phyloP scores from a whole-genome alignment of 1,139 yeast genomes.

The Nadsonia commutata region DNA sequence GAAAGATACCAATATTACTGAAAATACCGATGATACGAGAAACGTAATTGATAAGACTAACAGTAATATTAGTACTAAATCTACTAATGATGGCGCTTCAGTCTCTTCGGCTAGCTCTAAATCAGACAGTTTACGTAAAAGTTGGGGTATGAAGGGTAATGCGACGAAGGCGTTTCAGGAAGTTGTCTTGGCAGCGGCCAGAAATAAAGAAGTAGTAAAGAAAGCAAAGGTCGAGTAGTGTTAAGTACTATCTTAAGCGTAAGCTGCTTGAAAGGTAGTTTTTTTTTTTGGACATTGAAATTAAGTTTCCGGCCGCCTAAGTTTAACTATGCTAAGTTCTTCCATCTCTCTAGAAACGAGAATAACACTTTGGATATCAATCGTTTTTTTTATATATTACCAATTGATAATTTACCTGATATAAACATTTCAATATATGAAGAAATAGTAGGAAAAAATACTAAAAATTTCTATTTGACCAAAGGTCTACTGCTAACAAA shows the following conservation, averaged over 20 bases:
- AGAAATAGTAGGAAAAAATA: too few species aligned
- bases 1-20: not conserved
- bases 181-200: slow-evolving; percentile 56
- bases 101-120: slow-evolving; percentile 10
- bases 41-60: not conserved
- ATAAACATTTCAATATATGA: too few species aligned
- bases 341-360: too few species aligned
- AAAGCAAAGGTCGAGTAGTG: slow-evolving; percentile 7
- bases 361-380: too few species aligned
- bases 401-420: too few species aligned
- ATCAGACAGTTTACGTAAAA: slow-evolving; percentile 8
- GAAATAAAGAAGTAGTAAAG: slow-evolving; percentile 36
- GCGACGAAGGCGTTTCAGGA: slow-evolving; percentile 36
- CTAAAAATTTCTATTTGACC: not conserved
- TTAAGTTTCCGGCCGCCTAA: too few species aligned
- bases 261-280: too few species aligned
- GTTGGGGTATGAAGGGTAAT: slow-evolving; percentile 4
- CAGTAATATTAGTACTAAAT: not conserved
- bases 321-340: too few species aligned
- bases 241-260: too few species aligned
- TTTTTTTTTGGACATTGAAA: too few species aligned
- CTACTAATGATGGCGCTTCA: slow-evolving; percentile 1
- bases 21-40: not conserved
- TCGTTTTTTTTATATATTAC: too few species aligned
- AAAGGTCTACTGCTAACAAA: slow-evolving; percentile 39